Conservation (phyloP, 495 filamentous ascomycete genomes). For the Patellaria atrata region DNA sequence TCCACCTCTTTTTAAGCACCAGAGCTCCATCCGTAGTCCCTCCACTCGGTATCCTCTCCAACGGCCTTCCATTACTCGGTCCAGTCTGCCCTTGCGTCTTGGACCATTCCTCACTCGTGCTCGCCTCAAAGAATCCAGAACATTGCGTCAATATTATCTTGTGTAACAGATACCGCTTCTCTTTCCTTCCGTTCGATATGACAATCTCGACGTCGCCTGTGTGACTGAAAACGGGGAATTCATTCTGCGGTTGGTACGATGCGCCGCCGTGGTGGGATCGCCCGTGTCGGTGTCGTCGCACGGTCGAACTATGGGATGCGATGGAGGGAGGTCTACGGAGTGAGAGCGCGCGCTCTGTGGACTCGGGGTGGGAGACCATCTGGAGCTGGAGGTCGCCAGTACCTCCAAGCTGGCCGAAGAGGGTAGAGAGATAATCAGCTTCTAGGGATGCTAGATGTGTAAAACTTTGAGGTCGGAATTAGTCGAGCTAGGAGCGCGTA, state of each 20-base stretch:
- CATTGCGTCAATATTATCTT: conserved; percentile 71
- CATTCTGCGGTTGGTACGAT: conserved; percentile 61
- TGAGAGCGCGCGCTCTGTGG: conserved; percentile 34
- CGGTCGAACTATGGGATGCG: conserved; percentile 39
- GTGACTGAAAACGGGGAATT: conserved; percentile 81
- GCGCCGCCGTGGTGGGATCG: conserved; percentile 67
- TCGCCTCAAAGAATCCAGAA: conserved; percentile 85
- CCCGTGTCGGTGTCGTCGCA: conserved; percentile 53
- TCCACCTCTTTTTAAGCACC: conserved; percentile 61
- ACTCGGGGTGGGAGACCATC: conserved; percentile 49
- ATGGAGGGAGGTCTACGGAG: conserved; percentile 46
- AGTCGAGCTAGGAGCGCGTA: too few relatives aligned
- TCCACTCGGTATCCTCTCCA: conserved; percentile 27
- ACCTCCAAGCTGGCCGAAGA: too few relatives aligned
- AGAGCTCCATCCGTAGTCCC: conserved; percentile 12
- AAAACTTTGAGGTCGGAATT: too few relatives aligned
- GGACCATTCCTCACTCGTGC: conserved; percentile 77
- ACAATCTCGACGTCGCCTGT: conserved; percentile 85
- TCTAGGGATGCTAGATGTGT: too few relatives aligned
- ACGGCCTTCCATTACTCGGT: conserved; percentile 34
- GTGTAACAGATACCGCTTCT: conserved; percentile 75
- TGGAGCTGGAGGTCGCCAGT: conserved; percentile 4
- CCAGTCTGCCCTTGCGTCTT: conserved; percentile 42
- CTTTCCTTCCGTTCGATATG: conserved; percentile 51
- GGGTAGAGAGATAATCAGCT: too few relatives aligned